Evolutionary conservation across 164 flowering plant species (phyloP).

Genomic region (Berberis thunbergii): DNA sequence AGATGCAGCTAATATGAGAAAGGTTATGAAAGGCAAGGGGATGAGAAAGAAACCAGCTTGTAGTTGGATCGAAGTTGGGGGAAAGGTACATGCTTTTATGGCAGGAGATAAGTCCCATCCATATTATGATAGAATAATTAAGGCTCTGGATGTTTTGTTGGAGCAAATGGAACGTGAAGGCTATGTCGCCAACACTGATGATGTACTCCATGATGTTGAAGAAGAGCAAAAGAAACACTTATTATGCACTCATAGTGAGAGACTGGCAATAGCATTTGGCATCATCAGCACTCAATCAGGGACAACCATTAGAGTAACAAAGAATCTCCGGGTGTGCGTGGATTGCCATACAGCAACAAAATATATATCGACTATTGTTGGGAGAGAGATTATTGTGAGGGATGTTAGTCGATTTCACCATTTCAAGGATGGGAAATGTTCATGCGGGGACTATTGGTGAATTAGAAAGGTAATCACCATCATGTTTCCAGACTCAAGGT

Average conservation of each 20-base stretch:
- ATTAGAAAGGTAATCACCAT: neutral
- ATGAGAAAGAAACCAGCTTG: constrained; percentile 64
- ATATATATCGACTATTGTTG: constrained; percentile 50
- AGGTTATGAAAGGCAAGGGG: constrained; percentile 45
- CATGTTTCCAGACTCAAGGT: neutral
- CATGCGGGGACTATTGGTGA: constrained; percentile 63
- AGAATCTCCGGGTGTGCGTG: constrained; percentile 58
- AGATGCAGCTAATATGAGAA: constrained; percentile 56
- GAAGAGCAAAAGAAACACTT: constrained; percentile 60
- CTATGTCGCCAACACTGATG: constrained; percentile 53
- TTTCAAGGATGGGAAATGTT: constrained; percentile 56
- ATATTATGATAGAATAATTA: constrained; percentile 34
- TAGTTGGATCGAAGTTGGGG: constrained; percentile 80
- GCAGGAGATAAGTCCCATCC: constrained; percentile 76
- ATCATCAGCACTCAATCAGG: constrained; percentile 62
- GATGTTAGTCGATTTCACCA: constrained; percentile 66
- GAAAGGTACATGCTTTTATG: constrained; percentile 52
- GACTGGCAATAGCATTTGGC: constrained; percentile 64
- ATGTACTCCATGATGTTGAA: constrained; percentile 66
- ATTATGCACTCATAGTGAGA: constrained; percentile 46
- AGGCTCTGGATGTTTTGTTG: constrained; percentile 34
- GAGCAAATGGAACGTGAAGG: constrained; percentile 72
- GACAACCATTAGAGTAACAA: constrained; percentile 52
- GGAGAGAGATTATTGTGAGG: constrained; percentile 55
- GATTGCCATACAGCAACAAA: constrained; percentile 69